Evolutionary conservation across 2,329 filamentous ascomycete genomes (phyloP).

Genomic region (Fusarium torulosum): DNA sequence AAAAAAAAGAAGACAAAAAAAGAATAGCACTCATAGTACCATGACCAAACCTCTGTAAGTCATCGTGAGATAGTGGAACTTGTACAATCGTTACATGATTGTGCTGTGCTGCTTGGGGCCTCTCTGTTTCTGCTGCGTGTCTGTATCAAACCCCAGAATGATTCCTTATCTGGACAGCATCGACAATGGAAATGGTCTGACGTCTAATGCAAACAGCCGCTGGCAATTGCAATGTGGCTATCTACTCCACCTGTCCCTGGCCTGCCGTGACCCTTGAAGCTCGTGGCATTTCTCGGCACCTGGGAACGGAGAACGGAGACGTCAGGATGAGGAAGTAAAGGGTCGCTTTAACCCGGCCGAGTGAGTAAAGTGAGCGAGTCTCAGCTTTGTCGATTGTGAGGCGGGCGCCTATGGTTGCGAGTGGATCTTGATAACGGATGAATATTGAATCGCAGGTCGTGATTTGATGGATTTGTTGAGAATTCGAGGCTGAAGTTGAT

Average conservation of each 20-base stretch:
- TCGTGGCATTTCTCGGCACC: slow-evolving; percentile 43
- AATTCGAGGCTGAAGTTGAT: slow-evolving; percentile 16
- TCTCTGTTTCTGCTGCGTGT: not conserved
- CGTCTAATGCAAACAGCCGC: slow-evolving; percentile 42
- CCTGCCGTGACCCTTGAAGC: slow-evolving; percentile 34
- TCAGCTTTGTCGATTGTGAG: slow-evolving; percentile 44
- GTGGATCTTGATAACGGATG: slow-evolving; percentile 38
- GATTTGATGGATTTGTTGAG: slow-evolving; percentile 13
- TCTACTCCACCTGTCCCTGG: slow-evolving; percentile 35
- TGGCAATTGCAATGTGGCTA: slow-evolving; percentile 36
- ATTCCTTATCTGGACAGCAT: slow-evolving; percentile 19
- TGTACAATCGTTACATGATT: slow-evolving; percentile 15
- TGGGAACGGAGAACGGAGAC: slow-evolving; percentile 29
- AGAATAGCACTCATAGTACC: not conserved
- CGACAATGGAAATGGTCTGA: slow-evolving; percentile 45
- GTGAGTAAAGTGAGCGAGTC: not conserved
- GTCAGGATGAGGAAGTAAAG: slow-evolving; percentile 19
- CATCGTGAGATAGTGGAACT: slow-evolving; percentile 9
- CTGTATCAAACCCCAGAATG: not conserved
- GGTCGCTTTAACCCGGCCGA: slow-evolving; percentile 36
- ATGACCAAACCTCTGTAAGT: not conserved
- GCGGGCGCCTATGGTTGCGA: slow-evolving; percentile 25
- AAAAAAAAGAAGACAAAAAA: no score
- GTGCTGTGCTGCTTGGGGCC: not conserved
- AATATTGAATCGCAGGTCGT: slow-evolving; percentile 13